phyloP scores from a whole-genome alignment of 2,329 filamentous ascomycete genomes.

The Aaosphaeria pasadenensis region DNA sequence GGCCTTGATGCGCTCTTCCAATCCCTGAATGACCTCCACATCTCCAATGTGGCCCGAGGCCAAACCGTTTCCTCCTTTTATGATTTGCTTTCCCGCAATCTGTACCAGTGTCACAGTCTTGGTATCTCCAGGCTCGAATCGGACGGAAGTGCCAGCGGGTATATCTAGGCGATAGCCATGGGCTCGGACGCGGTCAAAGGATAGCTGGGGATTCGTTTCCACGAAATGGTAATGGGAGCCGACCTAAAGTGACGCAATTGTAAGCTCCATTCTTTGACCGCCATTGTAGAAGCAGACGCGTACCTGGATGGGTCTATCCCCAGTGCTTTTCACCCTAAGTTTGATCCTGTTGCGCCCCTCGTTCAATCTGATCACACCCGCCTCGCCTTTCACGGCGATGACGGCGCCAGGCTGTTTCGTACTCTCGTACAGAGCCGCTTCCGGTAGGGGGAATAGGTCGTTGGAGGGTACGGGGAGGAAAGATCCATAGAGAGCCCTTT shows the following conservation, averaged over 20 bases:
- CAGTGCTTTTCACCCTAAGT: conserved; percentile 77
- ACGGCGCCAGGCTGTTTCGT: conserved; percentile 76
- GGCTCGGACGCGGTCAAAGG: conserved; percentile 79
- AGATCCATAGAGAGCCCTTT: conserved; percentile 84
- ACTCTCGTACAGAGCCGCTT: conserved; percentile 63
- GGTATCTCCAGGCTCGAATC: conserved; percentile 90
- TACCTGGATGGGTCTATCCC: conserved; percentile 87
- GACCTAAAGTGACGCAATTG: conserved; percentile 43
- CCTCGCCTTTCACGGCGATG: conserved; percentile 64
- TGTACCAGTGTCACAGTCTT: conserved; percentile 89
- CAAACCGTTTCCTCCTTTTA: conserved; percentile 79
- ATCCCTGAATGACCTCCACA: conserved; percentile 58
- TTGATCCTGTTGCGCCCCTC: conserved; percentile 69
- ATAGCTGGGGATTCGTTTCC: conserved; percentile 85
- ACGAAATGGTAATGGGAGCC: conserved; percentile 96
- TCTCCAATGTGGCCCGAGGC: conserved; percentile 71
- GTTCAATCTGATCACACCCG: conserved; percentile 66
- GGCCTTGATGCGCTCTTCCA: conserved; percentile 64
- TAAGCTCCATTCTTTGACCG: neutral
- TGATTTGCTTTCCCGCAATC: conserved; percentile 76
- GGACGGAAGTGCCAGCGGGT: conserved; percentile 82
- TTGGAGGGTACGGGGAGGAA: conserved; percentile 77
- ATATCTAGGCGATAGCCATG: conserved; percentile 90
- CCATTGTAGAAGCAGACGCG: conserved; percentile 3
- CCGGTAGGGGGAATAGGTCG: conserved; percentile 64